phyloP scores from a whole-genome alignment of 2,329 filamentous ascomycete species.

The Ambrosiella beaveri region DNA sequence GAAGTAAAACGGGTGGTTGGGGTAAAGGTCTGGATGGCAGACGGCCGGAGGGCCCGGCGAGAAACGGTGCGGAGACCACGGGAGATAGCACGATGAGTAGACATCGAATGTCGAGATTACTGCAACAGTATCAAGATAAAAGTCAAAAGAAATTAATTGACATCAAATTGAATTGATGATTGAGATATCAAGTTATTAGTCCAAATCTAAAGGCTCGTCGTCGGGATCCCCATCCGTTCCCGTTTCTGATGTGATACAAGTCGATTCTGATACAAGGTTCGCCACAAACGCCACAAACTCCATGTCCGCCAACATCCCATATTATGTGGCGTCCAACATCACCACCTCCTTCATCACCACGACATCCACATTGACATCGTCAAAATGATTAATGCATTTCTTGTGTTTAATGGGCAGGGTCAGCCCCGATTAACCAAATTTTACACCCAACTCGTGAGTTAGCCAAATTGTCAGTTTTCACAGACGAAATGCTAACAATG shows the following conservation, averaged over 20 bases:
- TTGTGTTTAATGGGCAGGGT: slow-evolving; percentile 97
- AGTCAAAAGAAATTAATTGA: no score
- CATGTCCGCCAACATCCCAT: neutral
- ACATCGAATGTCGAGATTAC: no score
- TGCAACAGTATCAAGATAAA: no score
- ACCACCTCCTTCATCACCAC: neutral
- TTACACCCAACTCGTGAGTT: slow-evolving; percentile 77
- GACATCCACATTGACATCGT: neutral
- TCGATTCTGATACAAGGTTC: neutral
- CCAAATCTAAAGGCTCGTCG: no score
- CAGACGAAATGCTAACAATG: neutral
- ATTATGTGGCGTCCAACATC: neutral
- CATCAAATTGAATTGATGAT: no score
- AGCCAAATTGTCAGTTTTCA: neutral
- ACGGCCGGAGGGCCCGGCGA: no score
- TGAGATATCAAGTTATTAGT: no score
- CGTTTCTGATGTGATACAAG: neutral
- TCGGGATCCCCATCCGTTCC: no score
- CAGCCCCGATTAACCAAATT: slow-evolving; percentile 96
- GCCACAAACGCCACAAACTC: neutral
- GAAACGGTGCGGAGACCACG: no score
- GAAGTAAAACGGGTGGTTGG: no score
- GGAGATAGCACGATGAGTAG: no score
- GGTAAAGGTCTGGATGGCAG: no score
- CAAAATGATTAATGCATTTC: slow-evolving; percentile 88